Percentiles rank a stretch among this genome's conserved stretches.
Evolutionary conservation across 192 early-diverging fungal species (phyloP).

Genomic region (Helicostylum pulchrum): DNA sequence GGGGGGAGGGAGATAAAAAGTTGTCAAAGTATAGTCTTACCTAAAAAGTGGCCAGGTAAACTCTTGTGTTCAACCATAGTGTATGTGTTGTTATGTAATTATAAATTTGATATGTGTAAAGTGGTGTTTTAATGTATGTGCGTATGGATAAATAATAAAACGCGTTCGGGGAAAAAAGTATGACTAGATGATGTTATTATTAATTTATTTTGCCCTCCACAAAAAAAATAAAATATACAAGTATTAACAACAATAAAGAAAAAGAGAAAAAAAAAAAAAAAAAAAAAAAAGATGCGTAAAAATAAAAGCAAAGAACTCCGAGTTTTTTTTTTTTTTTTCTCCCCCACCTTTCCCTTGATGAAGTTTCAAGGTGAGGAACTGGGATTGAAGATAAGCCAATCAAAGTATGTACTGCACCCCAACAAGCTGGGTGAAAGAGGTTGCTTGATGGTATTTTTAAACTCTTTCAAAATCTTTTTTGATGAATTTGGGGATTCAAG

Average conservation of each 20-base stretch:
- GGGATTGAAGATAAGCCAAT: slow-evolving; percentile 11
- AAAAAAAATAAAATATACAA: no score
- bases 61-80: not conserved
- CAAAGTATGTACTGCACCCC: slow-evolving; percentile 8
- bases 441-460: no score
- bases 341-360: slow-evolving; percentile 1
- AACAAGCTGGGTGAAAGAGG: slow-evolving; percentile 10
- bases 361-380: not conserved
- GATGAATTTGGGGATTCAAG: slow-evolving; percentile 9
- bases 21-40: not conserved
- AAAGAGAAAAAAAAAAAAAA: not conserved
- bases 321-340: slow-evolving; percentile 11
- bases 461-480: not conserved
- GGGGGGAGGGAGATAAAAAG: no score
- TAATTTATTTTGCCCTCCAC: no score
- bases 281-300: slow-evolving; percentile 3
- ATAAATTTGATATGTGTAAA: slow-evolving; percentile 3
- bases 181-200: not conserved
- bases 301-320: slow-evolving; percentile 1
- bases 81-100: not conserved
- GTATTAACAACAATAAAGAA: no score
- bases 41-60: slow-evolving; percentile 24
- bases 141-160: not conserved
- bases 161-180: no score
- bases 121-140: not conserved